Base-by-base conservation (phyloP, 2,329 filamentous ascomycete species). In the Pseudonectria buxi region DNA sequence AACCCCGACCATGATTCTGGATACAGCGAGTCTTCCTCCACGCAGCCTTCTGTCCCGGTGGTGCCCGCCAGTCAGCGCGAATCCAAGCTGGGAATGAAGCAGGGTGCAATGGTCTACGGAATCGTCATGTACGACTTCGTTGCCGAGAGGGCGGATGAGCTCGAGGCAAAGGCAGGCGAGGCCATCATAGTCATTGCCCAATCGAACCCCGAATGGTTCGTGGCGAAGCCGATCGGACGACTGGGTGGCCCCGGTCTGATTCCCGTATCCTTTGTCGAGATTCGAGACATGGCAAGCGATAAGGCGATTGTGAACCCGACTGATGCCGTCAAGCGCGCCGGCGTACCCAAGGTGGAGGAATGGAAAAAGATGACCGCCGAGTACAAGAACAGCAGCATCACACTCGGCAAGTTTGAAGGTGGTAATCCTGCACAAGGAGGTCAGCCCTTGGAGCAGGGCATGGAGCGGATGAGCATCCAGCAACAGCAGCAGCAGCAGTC, bases 291-390 rank as follows among this genome's bases (percentile, higher is more conserved):
- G 83, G 78, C 80, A 5, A 88, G 86, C 1, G 88, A 90, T 33
- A 78, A 85, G 48, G 75, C 89, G 1, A 87, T 95, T 2, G 62
- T 75, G 13, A 87, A 96, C 59, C 79, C 90, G 0, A 72, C 85
- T 16, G 89, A 89, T 22, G 90, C 92, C 1, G 86, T 98, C 37
- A 78, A 79, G 51, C 81, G 82, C 50, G 92, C 92, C 2, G 89
- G 90, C 14, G 89, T 98, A 7, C 92, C 92, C 10, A 83, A 82
- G 53, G 92, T 98, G 4, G 92, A 98, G 57, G 92, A 98, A 54
- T 98, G 92, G 92, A 98, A 98, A 70, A 94, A 94, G 66, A 95
- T 95, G 87, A 89, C 92, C 1, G 90, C 90, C 37, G 90, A 95
- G 46, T 98, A 98, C 66, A 98, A 98, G 70, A 95, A 96, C 59